These are phyloP conservation scores for Litchi chinensis DNA, from an alignment of 345 rosid genomes.

Conservation along the genomic window DNA sequence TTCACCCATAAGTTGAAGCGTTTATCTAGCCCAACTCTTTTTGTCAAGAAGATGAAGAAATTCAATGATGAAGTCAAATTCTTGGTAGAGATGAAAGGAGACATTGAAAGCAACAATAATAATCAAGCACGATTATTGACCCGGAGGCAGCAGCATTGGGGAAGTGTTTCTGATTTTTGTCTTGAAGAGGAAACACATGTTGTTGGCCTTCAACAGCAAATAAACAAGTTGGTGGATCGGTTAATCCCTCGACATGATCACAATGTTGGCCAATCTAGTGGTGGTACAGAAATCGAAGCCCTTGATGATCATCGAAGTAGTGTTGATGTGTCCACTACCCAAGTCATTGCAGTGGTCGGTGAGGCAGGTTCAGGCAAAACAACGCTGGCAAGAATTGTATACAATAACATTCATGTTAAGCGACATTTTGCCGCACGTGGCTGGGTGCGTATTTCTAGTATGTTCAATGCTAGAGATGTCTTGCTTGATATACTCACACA, in stretches of 20 bases:
- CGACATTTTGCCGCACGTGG: constrained; percentile 24
- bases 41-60: not conserved
- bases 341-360: constrained; percentile 31
- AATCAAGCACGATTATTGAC: not conserved
- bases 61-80: not conserved
- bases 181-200: constrained; percentile 10
- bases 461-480: constrained; percentile 18
- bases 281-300: not conserved
- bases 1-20: not conserved
- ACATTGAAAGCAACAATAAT: not conserved
- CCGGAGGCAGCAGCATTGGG: not conserved
- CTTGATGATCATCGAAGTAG: too few species aligned
- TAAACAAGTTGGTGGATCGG: not conserved
- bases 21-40: not conserved
- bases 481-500: constrained; percentile 22
- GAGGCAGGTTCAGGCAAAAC: constrained; percentile 40
- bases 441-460: constrained; percentile 28
- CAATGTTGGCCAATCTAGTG: too few species aligned
- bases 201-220: constrained; percentile 18
- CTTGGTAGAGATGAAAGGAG: not conserved
- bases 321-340: not conserved
- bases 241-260: not conserved
- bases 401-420: constrained; percentile 12
- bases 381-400: constrained; percentile 19
- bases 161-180: not conserved